Evolutionary conservation across 1,284 basidiomycete genomes (phyloP), one percentile per base, ranked within the genome.

Genomic region (Sporisorium scitamineum): DNA sequence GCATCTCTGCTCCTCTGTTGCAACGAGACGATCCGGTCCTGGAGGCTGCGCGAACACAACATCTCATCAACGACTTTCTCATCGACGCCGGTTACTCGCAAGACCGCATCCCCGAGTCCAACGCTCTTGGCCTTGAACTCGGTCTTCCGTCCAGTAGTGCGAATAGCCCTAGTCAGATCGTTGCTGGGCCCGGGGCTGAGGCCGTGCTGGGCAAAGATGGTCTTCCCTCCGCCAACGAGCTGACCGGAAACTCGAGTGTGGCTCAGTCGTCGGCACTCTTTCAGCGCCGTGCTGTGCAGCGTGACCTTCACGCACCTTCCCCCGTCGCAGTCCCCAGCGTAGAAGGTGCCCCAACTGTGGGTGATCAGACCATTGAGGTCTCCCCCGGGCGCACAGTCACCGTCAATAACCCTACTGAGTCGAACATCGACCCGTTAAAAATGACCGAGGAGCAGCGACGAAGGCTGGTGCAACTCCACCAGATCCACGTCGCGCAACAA

Each of bases 281-380:
- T 63, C 76, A 77, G 60, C 72, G 79, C 24, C 70, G 77, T 32
- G 74, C 77, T 34, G 61, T 60, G 5, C 70, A 73, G 66, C 74
- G 72, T 24, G 78, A 71, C 2, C 67, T 80, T 53, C 55, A 65
- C 1, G 61, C 62, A 8, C 79, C 79, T n/a, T 39, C 65, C 5
- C 79, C 79, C 11, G 75, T 80, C 26, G 61, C 60, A 2, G 72
- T 76, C 2, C 63, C 66, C 0, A 18, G 48, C 27, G 55, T 27
- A 5, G 68, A 64, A 5, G 56, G 41, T 11, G n/a, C 42, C 5
- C 24, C 57, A 1, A 14, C 42, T 10, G 9, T 27, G 0, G 34
- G 20, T 13, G 62, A 64, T 18, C 67, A 56, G 34, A 61, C 54
- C n/a, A 37, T 63, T 39, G 52, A 70, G n/a, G 53, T 63, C 4